These are phyloP conservation scores for Primulina huaijiensis DNA, from an alignment of 257 asterid genomes.

Conservation along the genomic window DNA sequence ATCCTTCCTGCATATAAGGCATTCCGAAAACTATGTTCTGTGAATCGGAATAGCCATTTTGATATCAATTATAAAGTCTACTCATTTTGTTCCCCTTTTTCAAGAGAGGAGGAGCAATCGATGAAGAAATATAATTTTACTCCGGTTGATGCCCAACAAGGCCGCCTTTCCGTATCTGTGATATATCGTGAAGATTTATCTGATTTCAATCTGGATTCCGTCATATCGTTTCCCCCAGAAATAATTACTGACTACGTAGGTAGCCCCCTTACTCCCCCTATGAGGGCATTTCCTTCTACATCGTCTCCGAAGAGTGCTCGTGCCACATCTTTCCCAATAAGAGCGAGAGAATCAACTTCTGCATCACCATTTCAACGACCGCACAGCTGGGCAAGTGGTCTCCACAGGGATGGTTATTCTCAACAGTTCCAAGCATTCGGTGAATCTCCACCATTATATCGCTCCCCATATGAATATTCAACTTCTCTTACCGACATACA, in stretches of 20 bases:
- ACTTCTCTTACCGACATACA: conserved; percentile 52
- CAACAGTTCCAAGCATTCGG: conserved; percentile 47
- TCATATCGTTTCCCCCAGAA: conserved; percentile 69
- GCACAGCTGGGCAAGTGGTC: conserved; percentile 95
- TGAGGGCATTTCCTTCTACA: conserved; percentile 63
- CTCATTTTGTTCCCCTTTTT: conserved; percentile 69
- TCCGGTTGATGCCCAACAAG: conserved; percentile 84
- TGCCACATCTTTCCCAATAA: conserved; percentile 45
- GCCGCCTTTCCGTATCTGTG: conserved; percentile 74
- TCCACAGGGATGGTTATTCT: conserved; percentile 52
- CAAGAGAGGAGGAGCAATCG: conserved; percentile 66
- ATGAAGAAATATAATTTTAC: conserved; percentile 69
- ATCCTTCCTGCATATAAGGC: conserved; percentile 94
- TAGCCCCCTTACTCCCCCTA: conserved; percentile 81
- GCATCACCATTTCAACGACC: conserved; percentile 71
- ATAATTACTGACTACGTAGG: conserved; percentile 92
- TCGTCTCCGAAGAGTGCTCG: conserved; percentile 44
- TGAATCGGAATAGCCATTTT: conserved; percentile 61
- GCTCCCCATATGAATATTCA: conserved; percentile 60
- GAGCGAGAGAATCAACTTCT: conserved; percentile 49
- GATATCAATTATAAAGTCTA: conserved; percentile 83
- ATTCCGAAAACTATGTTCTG: conserved; percentile 59
- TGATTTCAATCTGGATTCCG: conserved; percentile 64
- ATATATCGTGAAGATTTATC: conserved; percentile 73
- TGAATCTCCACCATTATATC: conserved; percentile 70